Evolutionary conservation across 352 stramenopile genomes (phyloP).

Genomic region (Globisporangium alternatum): DNA sequence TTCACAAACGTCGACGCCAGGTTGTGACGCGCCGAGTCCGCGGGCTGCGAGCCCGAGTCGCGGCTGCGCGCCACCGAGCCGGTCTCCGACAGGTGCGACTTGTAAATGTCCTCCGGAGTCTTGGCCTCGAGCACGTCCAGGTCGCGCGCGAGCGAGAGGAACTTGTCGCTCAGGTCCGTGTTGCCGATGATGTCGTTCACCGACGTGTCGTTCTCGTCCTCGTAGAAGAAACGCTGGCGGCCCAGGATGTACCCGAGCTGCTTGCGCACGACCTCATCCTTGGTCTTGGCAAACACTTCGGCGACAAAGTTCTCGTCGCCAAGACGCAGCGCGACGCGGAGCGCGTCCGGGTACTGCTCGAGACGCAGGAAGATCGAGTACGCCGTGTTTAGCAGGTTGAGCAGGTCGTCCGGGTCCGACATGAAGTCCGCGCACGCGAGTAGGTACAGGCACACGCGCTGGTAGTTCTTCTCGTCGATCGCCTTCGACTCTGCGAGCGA

Average conservation of each 20-base stretch:
- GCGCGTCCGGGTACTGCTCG: constrained; percentile 93
- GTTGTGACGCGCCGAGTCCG: constrained; percentile 98
- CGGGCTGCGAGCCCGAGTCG: constrained; percentile 70
- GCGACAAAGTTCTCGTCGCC: constrained; percentile 74
- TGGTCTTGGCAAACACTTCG: constrained; percentile 78
- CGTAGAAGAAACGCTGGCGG: constrained; percentile 92
- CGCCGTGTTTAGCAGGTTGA: constrained; percentile 89
- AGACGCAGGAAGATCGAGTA: constrained; percentile 95
- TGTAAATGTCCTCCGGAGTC: constrained; percentile 99
- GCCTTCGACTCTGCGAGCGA: constrained; percentile 91
- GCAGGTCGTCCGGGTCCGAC: constrained; percentile 97
- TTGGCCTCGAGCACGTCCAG: constrained; percentile 97
- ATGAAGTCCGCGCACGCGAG: constrained; percentile 98
- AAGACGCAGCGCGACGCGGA: constrained; percentile 96
- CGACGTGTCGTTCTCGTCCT: constrained; percentile 89
- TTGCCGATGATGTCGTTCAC: constrained; percentile 97
- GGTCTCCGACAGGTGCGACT: constrained; percentile 98
- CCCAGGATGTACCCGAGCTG: constrained; percentile 97
- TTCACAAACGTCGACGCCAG: constrained; percentile 99
- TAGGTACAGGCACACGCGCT: constrained; percentile 98
- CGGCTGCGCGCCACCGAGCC: constrained; percentile 69
- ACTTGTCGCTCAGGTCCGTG: constrained; percentile 95
- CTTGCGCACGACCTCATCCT: constrained; percentile 60
- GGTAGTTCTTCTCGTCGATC: constrained; percentile 99
- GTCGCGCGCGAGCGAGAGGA: constrained; percentile 95